These are phyloP conservation scores for Pseudopithomyces maydicus DNA, from an alignment of 2,329 filamentous ascomycete genomes.

Conservation along the genomic window DNA sequence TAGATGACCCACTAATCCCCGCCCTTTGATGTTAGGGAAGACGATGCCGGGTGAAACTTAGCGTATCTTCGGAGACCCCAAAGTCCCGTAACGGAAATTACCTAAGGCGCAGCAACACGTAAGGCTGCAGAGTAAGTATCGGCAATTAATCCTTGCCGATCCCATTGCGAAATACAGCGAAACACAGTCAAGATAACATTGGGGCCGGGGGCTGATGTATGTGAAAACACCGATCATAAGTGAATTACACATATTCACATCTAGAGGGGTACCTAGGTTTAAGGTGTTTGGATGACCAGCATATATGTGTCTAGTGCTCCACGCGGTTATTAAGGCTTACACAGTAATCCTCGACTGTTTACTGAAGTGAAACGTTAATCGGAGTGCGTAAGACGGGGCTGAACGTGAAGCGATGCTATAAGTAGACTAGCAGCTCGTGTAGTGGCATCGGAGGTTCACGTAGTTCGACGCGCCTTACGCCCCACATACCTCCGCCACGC, in stretches of 20 bases:
- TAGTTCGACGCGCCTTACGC: not conserved
- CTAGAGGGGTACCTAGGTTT: too few relatives aligned
- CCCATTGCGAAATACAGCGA: not conserved
- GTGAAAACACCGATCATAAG: not conserved
- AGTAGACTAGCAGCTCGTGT: too few relatives aligned
- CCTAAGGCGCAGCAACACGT: not conserved
- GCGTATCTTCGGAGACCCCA: not conserved
- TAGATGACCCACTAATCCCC: not conserved
- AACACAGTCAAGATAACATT: not conserved
- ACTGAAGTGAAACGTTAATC: not conserved
- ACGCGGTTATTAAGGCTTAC: not conserved
- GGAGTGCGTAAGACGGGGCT: not conserved
- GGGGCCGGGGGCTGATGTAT: not conserved
- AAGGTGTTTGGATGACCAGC: too few relatives aligned
- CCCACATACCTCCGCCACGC: too few relatives aligned
- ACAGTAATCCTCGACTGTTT: not conserved
- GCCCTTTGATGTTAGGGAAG: not conserved
- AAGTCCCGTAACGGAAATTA: not conserved
- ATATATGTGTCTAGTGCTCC: not conserved
- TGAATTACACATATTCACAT: not conserved
- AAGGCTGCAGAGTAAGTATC: not conserved
- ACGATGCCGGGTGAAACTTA: not conserved
- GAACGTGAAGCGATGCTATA: not conserved
- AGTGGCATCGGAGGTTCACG: not conserved
- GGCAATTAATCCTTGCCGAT: not conserved